Base-by-base conservation (phyloP, 768 basidiomycete species). In the Calocera viscosa region DNA sequence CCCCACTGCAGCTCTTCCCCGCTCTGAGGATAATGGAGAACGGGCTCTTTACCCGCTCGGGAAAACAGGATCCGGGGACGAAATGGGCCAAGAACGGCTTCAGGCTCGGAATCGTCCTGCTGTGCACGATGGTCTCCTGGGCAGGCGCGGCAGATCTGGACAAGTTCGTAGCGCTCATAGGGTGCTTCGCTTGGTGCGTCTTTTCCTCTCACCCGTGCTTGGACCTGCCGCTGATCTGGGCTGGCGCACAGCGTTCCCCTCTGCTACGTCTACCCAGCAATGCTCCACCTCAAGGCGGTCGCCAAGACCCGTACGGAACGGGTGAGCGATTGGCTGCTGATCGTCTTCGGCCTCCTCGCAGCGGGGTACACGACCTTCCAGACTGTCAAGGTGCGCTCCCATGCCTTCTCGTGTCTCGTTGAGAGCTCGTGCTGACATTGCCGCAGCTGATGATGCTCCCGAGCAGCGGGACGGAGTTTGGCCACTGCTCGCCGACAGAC, bases 21-120 rank as follows among this genome's bases (percentile, higher is more conserved):
- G 96, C 95, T 1, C 87, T 95, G 60, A 86, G 96, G 65, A 98
- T 99, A 73, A 84, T 97, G 78, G 96, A 99, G 81, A 95, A 97
- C 73, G 94, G 90, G 2, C 72, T 98, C 32, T 97, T 98, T 75
- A 85, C 85, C 64, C 83, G 83, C 63, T 92, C 90, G 71, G 96
- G 96, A 63, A 97, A 97, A 76, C 81, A 75, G 64, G 82, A 92
- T 74, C 70, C 78, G 35, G 81, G 84, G 66, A 89, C 98, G 74
- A 98, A 99, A 75, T 98, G 95, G 96, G 80, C 86, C 72, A 99
- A 99, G 85, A 99, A 98, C 72, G 67, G 74, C n/a, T 80, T 81
- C 73, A 71, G 80, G 30, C 73, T 73, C 26, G 67, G 69, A 2
- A 74, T 74, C 34, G 77, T 84, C n/a, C 86, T 94, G 76, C 83